Conservation (phyloP, 768 basidiomycete genomes). For the Pleurotus djamor region DNA sequence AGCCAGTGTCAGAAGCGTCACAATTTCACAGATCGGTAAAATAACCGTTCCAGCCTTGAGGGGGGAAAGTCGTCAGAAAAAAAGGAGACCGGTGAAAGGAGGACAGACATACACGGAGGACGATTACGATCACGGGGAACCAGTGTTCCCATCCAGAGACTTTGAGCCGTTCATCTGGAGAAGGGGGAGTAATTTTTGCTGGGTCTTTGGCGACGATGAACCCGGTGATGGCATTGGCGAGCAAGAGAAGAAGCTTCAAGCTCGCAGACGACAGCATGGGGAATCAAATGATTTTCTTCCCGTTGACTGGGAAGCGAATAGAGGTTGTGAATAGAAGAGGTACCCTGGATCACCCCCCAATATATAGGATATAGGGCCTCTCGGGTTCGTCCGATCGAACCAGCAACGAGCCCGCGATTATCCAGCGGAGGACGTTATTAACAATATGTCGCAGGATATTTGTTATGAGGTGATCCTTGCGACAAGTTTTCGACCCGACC, state of each 20-base stretch:
- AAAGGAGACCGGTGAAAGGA: not conserved
- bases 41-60: not conserved
- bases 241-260: not conserved
- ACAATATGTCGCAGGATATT: too few species aligned
- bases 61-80: not conserved
- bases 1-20: not conserved
- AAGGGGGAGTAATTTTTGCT: not conserved
- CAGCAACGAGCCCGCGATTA: too few species aligned
- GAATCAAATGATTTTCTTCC: too few species aligned
- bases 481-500: too few species aligned
- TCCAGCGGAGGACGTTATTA: too few species aligned
- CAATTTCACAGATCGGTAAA: not conserved
- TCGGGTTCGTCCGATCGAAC: too few species aligned
- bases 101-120: not conserved
- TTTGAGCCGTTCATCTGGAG: not conserved
- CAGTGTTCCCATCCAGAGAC: not conserved
- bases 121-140: not conserved
- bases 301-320: too few species aligned
- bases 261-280: too few species aligned
- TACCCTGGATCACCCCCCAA: too few species aligned
- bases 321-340: too few species aligned
- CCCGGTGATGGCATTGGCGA: not conserved
- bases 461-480: too few species aligned
- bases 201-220: not conserved
- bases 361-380: too few species aligned